A percentile compares a stretch with the other conserved stretches of the same genome.
Evolutionary conservation across 352 stramenopile species (phyloP).

Genomic region (Saprolegnia parasitica): DNA sequence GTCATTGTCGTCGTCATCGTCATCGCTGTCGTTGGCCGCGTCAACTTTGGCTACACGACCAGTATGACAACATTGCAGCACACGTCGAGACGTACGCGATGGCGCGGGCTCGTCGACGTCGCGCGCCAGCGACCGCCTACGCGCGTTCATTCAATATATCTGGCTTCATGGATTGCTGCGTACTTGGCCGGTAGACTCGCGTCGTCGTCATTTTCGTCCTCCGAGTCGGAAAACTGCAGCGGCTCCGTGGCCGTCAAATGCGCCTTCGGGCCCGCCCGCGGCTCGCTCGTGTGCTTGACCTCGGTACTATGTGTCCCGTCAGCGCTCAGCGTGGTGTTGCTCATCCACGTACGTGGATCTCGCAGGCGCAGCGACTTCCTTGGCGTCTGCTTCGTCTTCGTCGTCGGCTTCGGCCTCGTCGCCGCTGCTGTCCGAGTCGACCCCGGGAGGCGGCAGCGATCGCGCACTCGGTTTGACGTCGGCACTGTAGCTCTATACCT

Average conservation of each 20-base stretch:
- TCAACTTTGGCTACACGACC: too few relatives aligned
- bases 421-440: constrained; percentile 2
- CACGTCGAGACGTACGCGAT: too few relatives aligned
- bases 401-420: constrained; percentile 28
- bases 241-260: not conserved
- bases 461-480: too few relatives aligned
- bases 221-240: constrained; percentile 31
- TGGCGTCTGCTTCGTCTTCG: constrained; percentile 3
- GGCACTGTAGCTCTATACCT: too few relatives aligned
- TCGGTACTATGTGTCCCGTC: not conserved
- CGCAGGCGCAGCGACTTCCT: constrained; percentile 21
- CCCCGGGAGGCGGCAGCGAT: not conserved
- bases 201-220: constrained; percentile 33
- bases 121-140: too few relatives aligned
- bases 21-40: too few relatives aligned
- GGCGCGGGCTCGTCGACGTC: too few relatives aligned
- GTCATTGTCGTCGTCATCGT: too few relatives aligned
- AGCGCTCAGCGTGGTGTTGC: too few relatives aligned
- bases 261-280: not conserved
- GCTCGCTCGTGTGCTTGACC: not conserved
- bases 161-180: not conserved
- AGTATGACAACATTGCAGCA: too few relatives aligned
- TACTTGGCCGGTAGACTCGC: not conserved
- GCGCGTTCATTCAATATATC: too few relatives aligned
- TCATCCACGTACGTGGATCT: constrained; percentile 17